Base-by-base conservation (phyloP, 495 filamentous ascomycete species). In the Penicillium samsonianum region DNA sequence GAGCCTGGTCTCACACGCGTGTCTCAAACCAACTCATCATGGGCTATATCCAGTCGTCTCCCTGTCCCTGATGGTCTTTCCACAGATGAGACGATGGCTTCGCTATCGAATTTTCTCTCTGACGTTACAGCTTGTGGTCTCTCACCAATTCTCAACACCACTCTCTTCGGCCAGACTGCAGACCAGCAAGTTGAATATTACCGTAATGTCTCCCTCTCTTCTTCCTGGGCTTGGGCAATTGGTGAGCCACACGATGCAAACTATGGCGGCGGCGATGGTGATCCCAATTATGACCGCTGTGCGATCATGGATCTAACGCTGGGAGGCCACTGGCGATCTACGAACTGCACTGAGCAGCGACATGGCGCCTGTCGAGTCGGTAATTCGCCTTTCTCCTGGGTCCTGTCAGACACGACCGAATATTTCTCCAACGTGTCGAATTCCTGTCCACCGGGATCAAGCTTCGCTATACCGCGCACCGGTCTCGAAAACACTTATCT, bases 401-500 rank as follows among this genome's bases (percentile, higher is more conserved):
- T 60, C 0, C 57, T 87, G n/a, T 80, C 82, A 20, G 50, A 64
- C 6, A 49, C 63, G 1, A 35, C 63, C 4, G 61, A 61, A n/a
- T 57, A 67, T 28, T 88, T 72, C 58, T 37, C 23, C 1, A 58
- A 69, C n/a, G 70, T 74, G 3, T 60, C 59, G 0, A 23, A 82
- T 47, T 67, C 58, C 11, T 80, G 81, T 53, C 74, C 80, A 1
- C 26, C 60, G 0, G 62, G 69, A 26, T 76, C 72, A 38, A 60
- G 43, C 7, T 83, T 87, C 58, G 63, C 72, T 11, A 77, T 79
- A 1, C 85, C 85, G 0, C 79, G 83, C 38, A 87, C 83, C 2
- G 80, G 78, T 5, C 70, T 87, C 6, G 85, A 88, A 67, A 88
- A 87, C 65, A 73, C 66, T 12, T 85, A 84, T 53, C 72, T 88